Conservation (phyloP, 345 rosid species). For the Psidium friedrichsthalianum region DNA sequence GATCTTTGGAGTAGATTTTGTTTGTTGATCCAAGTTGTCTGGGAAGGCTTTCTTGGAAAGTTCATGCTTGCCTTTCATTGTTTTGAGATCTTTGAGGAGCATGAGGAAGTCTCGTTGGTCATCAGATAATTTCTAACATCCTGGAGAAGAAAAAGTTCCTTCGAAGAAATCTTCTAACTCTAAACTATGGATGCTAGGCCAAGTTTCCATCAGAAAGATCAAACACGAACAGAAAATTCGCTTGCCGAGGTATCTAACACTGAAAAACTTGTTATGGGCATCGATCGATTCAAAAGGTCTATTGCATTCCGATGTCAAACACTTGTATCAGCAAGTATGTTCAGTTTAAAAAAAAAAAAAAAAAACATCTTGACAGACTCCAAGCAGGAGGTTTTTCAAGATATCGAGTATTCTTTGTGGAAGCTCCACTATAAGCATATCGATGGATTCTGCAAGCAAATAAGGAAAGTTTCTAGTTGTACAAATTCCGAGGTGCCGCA, state of each 20-base stretch:
- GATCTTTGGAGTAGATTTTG: not conserved
- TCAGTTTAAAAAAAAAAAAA: slow-evolving; percentile 42
- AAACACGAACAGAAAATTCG: not conserved
- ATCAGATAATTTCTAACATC: not conserved
- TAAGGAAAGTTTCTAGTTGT: slow-evolving; percentile 25
- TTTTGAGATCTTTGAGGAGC: not conserved
- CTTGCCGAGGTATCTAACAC: slow-evolving; percentile 21
- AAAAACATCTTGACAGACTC: slow-evolving; percentile 38
- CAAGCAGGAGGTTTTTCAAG: slow-evolving; percentile 50
- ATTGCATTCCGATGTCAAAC: slow-evolving; percentile 39
- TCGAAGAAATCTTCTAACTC: not conserved
- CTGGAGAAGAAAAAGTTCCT: not conserved
- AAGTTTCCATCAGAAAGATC: not conserved
- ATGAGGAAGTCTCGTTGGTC: not conserved
- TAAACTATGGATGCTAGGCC: not conserved
- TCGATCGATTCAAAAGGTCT: slow-evolving; percentile 40
- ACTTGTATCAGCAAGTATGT: slow-evolving; percentile 50
- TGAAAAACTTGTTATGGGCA: slow-evolving; percentile 59
- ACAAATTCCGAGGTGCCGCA: not conserved
- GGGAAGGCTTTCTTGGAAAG: not conserved
- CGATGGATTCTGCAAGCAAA: slow-evolving; percentile 71
- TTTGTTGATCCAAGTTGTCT: not conserved
- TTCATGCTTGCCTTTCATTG: not conserved
- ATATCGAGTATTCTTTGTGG: slow-evolving; percentile 80
- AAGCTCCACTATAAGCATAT: slow-evolving; percentile 76